Conservation (phyloP, 2,329 filamentous ascomycete species). For the Chrysosporium queenslandicum region DNA sequence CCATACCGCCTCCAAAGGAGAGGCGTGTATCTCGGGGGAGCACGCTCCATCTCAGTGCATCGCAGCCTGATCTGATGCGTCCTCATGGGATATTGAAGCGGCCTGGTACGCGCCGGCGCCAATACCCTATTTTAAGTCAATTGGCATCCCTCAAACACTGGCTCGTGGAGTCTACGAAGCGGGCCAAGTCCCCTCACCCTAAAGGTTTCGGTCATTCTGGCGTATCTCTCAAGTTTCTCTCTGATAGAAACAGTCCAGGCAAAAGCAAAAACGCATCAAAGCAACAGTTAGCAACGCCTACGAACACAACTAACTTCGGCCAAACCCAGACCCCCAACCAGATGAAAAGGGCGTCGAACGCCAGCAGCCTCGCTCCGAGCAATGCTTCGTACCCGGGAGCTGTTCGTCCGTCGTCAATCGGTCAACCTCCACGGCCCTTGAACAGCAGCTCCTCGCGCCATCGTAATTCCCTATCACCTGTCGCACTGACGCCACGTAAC, state of each 20-base stretch:
- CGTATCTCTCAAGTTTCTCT: constrained; percentile 29
- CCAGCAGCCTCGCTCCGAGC: constrained; percentile 35
- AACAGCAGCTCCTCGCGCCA: constrained; percentile 30
- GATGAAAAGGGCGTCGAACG: constrained; percentile 32
- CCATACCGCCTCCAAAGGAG: constrained; percentile 80
- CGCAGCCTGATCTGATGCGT: constrained; percentile 52
- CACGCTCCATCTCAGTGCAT: constrained; percentile 73
- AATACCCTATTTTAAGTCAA: constrained; percentile 56
- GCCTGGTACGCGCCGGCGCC: constrained; percentile 47
- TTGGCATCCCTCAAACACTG: constrained; percentile 60
- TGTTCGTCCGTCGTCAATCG: constrained; percentile 30
- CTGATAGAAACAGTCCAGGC: constrained; percentile 30
- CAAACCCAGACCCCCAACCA: constrained; percentile 31
- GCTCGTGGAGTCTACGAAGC: constrained; percentile 58
- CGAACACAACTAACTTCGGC: constrained; percentile 19
- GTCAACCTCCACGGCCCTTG: constrained; percentile 29
- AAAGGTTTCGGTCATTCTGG: constrained; percentile 25
- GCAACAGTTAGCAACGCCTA: constrained; percentile 19
- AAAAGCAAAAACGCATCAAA: constrained; percentile 32
- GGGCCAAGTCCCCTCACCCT: constrained; percentile 47
- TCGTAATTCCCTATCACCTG: constrained; percentile 73
- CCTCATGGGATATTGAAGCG: constrained; percentile 47
- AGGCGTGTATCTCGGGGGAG: constrained; percentile 68
- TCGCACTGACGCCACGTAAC: constrained; percentile 77
- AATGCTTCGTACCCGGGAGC: constrained; percentile 35